phyloP scores from a whole-genome alignment of 2,329 filamentous ascomycete genomes.

The Paraconiothyrium sp. region DNA sequence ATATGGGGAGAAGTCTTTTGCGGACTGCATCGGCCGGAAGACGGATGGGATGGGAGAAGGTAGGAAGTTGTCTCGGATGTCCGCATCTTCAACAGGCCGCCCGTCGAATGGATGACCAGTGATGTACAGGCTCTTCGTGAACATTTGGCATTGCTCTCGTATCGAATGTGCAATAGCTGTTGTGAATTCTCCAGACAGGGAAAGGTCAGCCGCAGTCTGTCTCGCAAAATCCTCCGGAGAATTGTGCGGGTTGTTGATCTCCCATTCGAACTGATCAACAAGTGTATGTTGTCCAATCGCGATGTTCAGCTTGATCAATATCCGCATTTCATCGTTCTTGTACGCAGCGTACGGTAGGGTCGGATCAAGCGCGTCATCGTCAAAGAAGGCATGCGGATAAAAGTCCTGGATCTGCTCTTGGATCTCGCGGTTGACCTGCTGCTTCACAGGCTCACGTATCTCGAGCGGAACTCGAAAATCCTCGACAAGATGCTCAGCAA shows the following conservation, averaged over 20 bases:
- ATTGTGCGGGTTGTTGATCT: conserved; percentile 94
- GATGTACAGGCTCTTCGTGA: conserved; percentile 91
- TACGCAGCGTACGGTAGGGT: conserved; percentile 91
- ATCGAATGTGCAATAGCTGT: conserved; percentile 98
- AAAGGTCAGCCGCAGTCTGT: conserved; percentile 88
- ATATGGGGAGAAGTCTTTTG: conserved; percentile 93
- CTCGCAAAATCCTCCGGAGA: conserved; percentile 93
- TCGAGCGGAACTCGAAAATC: conserved; percentile 82
- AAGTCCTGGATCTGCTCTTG: conserved; percentile 92
- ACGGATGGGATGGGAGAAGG: conserved; percentile 82
- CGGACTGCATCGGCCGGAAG: conserved; percentile 89
- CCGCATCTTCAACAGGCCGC: conserved; percentile 88
- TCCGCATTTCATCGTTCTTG: conserved; percentile 99
- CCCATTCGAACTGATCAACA: conserved; percentile 98
- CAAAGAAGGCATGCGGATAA: conserved; percentile 88
- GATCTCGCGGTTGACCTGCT: conserved; percentile 78
- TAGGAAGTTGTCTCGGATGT: conserved; percentile 85
- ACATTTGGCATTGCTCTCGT: conserved; percentile 92
- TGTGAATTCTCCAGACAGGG: conserved; percentile 92
- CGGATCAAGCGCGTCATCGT: conserved; percentile 89
- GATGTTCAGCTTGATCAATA: conserved; percentile 95
- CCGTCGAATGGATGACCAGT: conserved; percentile 96
- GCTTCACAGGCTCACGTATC: conserved; percentile 62
- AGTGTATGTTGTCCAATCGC: conserved; percentile 95
- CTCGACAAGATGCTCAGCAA: conserved; percentile 89